Base-by-base conservation (phyloP, 768 basidiomycete genomes). In the Lactarius trivialis region DNA sequence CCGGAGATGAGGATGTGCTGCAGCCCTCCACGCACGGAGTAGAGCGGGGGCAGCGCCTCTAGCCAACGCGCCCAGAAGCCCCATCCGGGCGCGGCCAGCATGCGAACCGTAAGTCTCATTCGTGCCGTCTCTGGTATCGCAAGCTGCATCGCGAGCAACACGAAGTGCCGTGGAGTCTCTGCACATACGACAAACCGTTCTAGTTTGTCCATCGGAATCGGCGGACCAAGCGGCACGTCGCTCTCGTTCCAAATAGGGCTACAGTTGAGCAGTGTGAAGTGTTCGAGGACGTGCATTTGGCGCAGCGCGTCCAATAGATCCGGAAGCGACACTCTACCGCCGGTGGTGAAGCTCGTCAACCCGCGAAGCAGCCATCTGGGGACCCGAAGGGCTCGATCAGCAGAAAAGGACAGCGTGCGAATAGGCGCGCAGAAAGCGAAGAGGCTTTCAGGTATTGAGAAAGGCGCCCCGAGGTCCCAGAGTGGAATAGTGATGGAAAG, bases 111-210 rank as follows among this genome's bases (percentile, higher is more conserved):
- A 15, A 62, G 61, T 30, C 51, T 52, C 41, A 26, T 62, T 9
- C 51, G 52, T 15, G 51, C 56, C 1, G 32, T n/a, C 24, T 48
- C 33, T 0, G 61, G 61, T 1, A 62, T 57, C 26, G 14, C 15
- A n/a, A 62, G 51, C 32, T 26, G 56, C 55, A 11, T 53, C 26
- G 56, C 41, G 51, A 58, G 61, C 8, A 57, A 26, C 33, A 37
- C 61, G 30, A 62, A 62, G 24, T 58, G 56, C 8, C 56, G 61
- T n/a, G 56, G 56, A n/a, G 61, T 54, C 14, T 54, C 61, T 12
- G 56, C 57, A 26, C 52, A 24, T 41, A 62, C 56, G 51, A 24
- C 24, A 21, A 62, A 54, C 41, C 17, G 43, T 26, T 57, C n/a
- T 34, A 62, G n/a, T 14, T 49, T 50, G 30, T 52, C 30, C 55